These are phyloP conservation scores for Cryptosporidium ubiquitum DNA, from an alignment of 169 alveolate species.

Conservation along the genomic window DNA sequence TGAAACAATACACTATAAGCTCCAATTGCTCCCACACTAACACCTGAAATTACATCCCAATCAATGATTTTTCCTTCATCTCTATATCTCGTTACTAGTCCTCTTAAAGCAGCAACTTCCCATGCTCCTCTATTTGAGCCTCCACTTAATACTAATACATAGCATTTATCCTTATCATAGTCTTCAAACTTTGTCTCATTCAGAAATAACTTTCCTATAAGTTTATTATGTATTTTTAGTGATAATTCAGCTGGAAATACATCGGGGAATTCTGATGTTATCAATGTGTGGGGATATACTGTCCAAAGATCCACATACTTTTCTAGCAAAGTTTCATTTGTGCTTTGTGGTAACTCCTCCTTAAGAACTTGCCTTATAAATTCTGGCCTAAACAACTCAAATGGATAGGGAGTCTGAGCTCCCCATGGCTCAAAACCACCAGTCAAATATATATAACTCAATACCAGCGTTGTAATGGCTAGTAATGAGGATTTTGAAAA, in stretches of 20 bases:
- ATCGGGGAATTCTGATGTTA: constrained; percentile 37
- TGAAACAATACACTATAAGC: constrained; percentile 44
- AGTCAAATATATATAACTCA: neutral
- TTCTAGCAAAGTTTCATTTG: constrained; percentile 7
- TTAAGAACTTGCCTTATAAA: constrained; percentile 10
- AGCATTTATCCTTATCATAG: constrained; percentile 48
- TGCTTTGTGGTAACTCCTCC: constrained; percentile 22
- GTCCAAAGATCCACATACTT: constrained; percentile 51
- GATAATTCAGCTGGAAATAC: constrained; percentile 40
- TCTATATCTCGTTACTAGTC: constrained; percentile 45
- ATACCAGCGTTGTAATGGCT: neutral
- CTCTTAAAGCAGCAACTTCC: constrained; percentile 72
- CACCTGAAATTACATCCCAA: constrained; percentile 72
- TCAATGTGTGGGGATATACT: constrained; percentile 65
- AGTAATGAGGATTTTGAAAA: neutral
- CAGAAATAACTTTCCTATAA: neutral
- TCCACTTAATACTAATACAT: constrained; percentile 59
- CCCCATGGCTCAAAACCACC: constrained; percentile 54
- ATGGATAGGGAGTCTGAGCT: constrained; percentile 65
- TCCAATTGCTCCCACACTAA: constrained; percentile 73
- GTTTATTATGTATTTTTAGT: constrained; percentile 17
- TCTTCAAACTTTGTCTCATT: constrained; percentile 22
- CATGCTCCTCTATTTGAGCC: constrained; percentile 75
- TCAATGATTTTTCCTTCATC: constrained; percentile 38
- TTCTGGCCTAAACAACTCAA: constrained; percentile 22